These are phyloP conservation scores for Cladosporium sp. DNA, from an alignment of 2,329 filamentous ascomycete genomes.

Conservation along the genomic window DNA sequence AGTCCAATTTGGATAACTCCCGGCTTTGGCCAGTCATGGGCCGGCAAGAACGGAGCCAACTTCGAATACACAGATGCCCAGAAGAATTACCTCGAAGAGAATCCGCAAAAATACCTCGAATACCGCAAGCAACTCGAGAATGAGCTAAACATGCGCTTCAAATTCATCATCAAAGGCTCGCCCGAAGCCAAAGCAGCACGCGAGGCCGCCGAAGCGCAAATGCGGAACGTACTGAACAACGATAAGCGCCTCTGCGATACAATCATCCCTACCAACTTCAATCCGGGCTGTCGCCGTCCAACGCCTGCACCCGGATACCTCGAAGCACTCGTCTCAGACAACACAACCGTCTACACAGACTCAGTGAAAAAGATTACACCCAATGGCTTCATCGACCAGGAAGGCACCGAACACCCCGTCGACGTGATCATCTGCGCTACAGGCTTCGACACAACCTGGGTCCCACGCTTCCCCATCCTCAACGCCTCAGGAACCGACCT, in stretches of 20 bases:
- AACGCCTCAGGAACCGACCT: conserved; percentile 34
- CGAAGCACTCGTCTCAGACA: conserved; percentile 39
- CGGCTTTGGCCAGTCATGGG: conserved; percentile 50
- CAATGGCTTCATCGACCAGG: conserved; percentile 36
- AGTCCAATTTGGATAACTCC: conserved; percentile 51
- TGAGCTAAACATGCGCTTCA: conserved; percentile 55
- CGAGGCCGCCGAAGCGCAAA: conserved; percentile 42
- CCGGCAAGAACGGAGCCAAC: conserved; percentile 49
- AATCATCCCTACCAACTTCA: conserved; percentile 50
- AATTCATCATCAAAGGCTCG: conserved; percentile 54
- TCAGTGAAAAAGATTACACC: conserved; percentile 33
- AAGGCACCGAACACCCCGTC: conserved; percentile 32
- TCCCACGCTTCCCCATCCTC: conserved; percentile 35
- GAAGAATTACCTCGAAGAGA: conserved; percentile 39
- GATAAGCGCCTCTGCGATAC: conserved; percentile 43
- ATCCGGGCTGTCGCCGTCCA: conserved; percentile 42
- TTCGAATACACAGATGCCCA: conserved; percentile 49
- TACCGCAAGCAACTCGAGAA: conserved; percentile 52
- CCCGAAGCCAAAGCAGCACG: conserved; percentile 46
- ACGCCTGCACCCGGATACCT: conserved; percentile 48
- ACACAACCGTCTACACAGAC: conserved; percentile 38
- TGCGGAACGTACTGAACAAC: conserved; percentile 43
- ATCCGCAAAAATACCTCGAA: conserved; percentile 48
- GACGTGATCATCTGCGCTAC: conserved; percentile 43
- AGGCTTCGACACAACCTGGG: conserved; percentile 40